Base-by-base conservation (phyloP, 805 yeast genomes). In the Cyberlindnera americana region DNA sequence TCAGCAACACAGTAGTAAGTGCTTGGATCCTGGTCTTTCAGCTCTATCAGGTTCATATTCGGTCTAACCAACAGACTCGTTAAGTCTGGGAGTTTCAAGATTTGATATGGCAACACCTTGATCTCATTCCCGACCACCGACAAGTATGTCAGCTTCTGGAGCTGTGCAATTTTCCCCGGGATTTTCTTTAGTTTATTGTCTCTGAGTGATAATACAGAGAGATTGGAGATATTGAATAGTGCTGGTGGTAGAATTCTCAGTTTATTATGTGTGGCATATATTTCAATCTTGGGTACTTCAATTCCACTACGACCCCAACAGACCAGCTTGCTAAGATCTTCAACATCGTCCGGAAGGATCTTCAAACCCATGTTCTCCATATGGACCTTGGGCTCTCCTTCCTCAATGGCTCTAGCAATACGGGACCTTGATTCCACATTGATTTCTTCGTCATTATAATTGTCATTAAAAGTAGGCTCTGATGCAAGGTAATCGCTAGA, bases 291-390 rank as follows among this genome's bases (percentile, higher is more conserved):
- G 1, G 73, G 70, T 18, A 56, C 52, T n/a, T 54, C 53, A 5
- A 68, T 54, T 0, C 65, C 67, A 9, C 49, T 47, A 1, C 50
- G 44, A 5, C 59, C 63, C 46, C 67, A 69, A 40, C 70, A 67
- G n/a, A 77, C 78, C 49, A 77, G 56, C 39, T 77, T 68, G 49
- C 75, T 69, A 46, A 79, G 60, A 52, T 79, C 86, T 36, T 69
- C 70, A 21, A 79, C 66, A 46, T 77, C 81, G 37, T 74, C 77
- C 1, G 86, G 84, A 3, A 79, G 55, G 6, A 69, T 69, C 10
- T 60, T 62, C 28, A 79, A 57, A 0, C 66, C 69, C 57, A 77
- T 52, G 13, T 67, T 59, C 37, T 77, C 82, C 19, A 79, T 50
- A 40, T 69, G 59, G 3, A 79, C 61, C n/a, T 53, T 61, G 1